Conservation (phyloP, 2,329 filamentous ascomycete genomes). For the Colletotrichum abscissum region DNA sequence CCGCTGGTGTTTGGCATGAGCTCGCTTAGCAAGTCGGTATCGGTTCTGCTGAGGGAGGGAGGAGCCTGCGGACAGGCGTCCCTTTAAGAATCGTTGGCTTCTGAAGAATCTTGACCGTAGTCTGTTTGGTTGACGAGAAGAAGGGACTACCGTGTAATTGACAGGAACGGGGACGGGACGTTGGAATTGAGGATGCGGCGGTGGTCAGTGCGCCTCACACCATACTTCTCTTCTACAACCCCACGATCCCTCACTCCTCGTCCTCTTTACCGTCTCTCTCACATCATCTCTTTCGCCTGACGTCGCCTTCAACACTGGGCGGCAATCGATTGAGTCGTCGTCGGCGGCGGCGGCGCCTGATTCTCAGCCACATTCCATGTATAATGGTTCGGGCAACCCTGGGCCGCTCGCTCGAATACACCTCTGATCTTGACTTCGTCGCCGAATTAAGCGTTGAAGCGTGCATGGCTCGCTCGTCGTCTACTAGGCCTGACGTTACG, state of each 20-base stretch:
- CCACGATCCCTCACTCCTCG: not conserved
- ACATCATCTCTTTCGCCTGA: not conserved
- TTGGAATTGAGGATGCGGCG: conserved; percentile 19
- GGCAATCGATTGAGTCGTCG: not conserved
- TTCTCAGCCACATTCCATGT: not conserved
- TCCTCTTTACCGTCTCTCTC: not conserved
- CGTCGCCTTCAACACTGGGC: not conserved
- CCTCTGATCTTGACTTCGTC: not conserved
- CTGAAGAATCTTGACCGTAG: too few species aligned
- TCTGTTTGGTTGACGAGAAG: not conserved
- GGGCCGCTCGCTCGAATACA: not conserved
- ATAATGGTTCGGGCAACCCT: not conserved
- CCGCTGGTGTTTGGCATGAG: not conserved
- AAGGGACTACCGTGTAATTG: not conserved
- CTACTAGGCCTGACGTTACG: not conserved
- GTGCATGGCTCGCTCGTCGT: not conserved
- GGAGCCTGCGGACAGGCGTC: too few species aligned
- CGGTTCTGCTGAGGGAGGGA: not conserved
- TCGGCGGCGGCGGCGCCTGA: too few species aligned
- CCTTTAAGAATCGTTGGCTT: too few species aligned
- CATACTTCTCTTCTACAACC: not conserved
- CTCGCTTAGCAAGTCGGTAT: not conserved
- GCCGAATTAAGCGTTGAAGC: not conserved
- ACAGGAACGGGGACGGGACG: not conserved
- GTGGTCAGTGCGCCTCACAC: not conserved